Conservation (phyloP, 108 stramenopile species). For the Fragilariopsis cylindrus region DNA sequence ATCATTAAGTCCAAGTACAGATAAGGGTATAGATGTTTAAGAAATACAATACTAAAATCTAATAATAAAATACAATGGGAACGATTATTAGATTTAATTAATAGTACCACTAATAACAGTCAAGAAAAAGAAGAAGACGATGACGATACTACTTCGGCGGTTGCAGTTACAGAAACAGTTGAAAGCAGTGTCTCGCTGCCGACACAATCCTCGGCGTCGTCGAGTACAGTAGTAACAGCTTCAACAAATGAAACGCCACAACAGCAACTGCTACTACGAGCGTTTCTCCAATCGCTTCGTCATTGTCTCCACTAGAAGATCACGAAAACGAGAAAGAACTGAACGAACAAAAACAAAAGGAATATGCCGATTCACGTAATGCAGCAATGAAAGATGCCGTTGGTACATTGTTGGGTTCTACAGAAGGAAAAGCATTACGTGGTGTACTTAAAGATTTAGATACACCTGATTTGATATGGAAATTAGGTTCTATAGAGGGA, state of each 20-base stretch:
- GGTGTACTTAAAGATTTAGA: constrained; percentile 14
- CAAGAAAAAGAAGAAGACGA: not conserved
- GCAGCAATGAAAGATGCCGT: constrained; percentile 19
- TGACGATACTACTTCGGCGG: not conserved
- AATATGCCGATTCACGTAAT: not conserved
- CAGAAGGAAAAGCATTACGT: constrained; percentile 13
- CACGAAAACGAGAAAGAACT: not conserved
- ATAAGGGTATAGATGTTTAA: constrained; percentile 19
- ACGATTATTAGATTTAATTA: constrained; percentile 14
- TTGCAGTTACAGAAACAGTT: not conserved
- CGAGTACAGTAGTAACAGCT: not conserved
- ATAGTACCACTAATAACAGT: too few relatives aligned
- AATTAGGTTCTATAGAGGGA: constrained; percentile 13
- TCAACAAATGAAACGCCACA: not conserved
- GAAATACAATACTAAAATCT: constrained; percentile 1
- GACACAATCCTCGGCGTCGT: not conserved
- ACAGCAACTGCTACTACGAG: not conserved
- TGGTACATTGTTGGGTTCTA: constrained; percentile 14
- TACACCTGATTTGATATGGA: constrained; percentile 14
- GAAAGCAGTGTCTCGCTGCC: too few relatives aligned
- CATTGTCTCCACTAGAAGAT: not conserved
- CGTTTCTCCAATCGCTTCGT: not conserved
- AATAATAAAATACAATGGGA: constrained; percentile 24
- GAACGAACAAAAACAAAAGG: constrained; percentile 1
- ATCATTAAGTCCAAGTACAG: constrained; percentile 20